Base-by-base conservation (phyloP, 75 land plant species). In the Picea sitchensis region DNA sequence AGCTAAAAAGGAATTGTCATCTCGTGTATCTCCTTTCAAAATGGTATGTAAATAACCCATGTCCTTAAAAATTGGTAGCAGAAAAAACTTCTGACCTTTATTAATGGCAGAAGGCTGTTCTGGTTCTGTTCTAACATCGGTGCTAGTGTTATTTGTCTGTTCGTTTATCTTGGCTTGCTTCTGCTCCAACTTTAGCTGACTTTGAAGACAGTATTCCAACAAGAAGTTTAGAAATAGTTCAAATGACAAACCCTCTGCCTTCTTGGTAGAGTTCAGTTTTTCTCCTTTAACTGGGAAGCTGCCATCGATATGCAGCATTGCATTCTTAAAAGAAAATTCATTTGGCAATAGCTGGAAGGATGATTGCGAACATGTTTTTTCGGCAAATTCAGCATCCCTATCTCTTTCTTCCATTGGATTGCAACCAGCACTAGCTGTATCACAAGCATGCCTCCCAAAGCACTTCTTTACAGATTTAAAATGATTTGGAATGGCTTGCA, bases 401-500 rank as follows among this genome's bases (percentile, higher is more conserved):
- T n/a, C 51, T 18, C 7, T 61, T 34, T 15, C 7, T 51, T 57
- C 47, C 31, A 26, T 14, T 13, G 26, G 5, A 41, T 41, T 41
- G 44, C 44, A 41, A 41, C 44, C 56, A 51, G 12, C 58, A 54
- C 14, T 60, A 31, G 4, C 41, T 47, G 82, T 75, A 57, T 80
- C 59, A 26, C 76, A 41, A 18, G 74, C 21, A 36, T 59, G 30
- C 75, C 86, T 88, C 60, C 77, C 78, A 51, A 84, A 76, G 56
- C 81, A 65, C 74, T 82, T 89, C 84, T 75, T 86, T n/a, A 77
- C 75, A 23, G 73, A 18, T 57, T 83, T 88, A 47, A 86, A 79
- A 18, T 80, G 86, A 26, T 58, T 59, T 5, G 88, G 86, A 36
- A 89, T 58, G 3, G 84, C 61, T 71, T 89, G 91, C 56, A 87